phyloP scores from a whole-genome alignment of 1,284 basidiomycete species.

The Heterobasidion parviporum region DNA sequence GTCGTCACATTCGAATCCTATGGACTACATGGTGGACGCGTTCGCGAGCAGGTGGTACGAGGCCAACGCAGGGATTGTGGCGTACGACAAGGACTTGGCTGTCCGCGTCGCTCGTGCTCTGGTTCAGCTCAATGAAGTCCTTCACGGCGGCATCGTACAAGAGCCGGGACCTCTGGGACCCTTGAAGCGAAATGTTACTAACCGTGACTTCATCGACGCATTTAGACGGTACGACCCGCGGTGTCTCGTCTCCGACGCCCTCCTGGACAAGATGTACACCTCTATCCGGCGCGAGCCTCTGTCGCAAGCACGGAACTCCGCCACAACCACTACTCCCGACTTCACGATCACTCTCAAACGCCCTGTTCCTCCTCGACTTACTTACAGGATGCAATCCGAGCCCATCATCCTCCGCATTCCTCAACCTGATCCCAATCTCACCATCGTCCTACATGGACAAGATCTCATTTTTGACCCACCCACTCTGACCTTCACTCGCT shows the following conservation, averaged over 20 bases:
- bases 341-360: conserved; percentile 63
- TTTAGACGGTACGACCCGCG: conserved; percentile 72
- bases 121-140: conserved; percentile 78
- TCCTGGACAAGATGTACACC: conserved; percentile 69
- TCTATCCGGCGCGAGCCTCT: conserved; percentile 69
- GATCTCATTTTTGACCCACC: conserved; percentile 84
- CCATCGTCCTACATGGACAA: conserved; percentile 77
- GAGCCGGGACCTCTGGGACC: conserved; percentile 56
- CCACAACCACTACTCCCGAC: conserved; percentile 32
- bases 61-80: conserved; percentile 73
- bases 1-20: conserved; percentile 32
- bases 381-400: conserved; percentile 80
- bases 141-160: conserved; percentile 59
- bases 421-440: conserved; percentile 68
- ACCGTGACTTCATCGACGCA: conserved; percentile 71
- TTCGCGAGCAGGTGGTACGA: conserved; percentile 88
- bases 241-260: conserved; percentile 60
- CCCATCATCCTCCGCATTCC: conserved; percentile 79
- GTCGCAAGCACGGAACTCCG: conserved; percentile 56
- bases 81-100: conserved; percentile 75
- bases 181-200: conserved; percentile 55
- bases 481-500: conserved; percentile 68
- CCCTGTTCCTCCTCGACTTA: conserved; percentile 67
- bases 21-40: conserved; percentile 71
- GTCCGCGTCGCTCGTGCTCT: conserved; percentile 77